phyloP scores from a whole-genome alignment of 1,284 basidiomycete species.

The Omphalotus olearius region DNA sequence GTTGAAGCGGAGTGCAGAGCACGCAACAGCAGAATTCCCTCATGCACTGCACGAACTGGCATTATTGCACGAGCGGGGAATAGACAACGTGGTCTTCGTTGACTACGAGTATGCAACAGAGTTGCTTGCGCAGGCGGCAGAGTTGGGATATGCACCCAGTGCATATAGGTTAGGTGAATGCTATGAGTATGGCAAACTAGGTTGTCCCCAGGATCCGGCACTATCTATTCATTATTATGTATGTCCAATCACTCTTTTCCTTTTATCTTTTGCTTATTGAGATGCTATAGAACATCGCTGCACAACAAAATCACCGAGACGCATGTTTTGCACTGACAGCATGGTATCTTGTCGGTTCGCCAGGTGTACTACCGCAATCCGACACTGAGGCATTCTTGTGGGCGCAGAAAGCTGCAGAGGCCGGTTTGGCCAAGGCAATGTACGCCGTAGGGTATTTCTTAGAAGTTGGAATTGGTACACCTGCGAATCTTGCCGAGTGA shows the following conservation, averaged over 20 bases:
- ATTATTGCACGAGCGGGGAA: conserved; percentile 89
- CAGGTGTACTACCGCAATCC: conserved; percentile 94
- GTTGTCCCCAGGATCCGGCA: conserved; percentile 96
- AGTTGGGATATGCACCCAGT: conserved; percentile 94
- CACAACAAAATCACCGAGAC: conserved; percentile 94
- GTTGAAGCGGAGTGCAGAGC: conserved; percentile 95
- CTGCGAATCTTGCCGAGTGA: conserved; percentile 64
- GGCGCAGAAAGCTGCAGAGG: conserved; percentile 88
- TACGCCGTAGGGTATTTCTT: conserved; percentile 98
- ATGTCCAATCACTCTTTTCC: conserved; percentile 27
- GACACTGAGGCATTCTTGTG: conserved; percentile 97
- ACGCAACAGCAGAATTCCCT: conserved; percentile 92
- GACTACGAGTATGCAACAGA: conserved; percentile 96
- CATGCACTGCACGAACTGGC: conserved; percentile 96
- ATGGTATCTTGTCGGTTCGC: conserved; percentile 98
- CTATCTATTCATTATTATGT: conserved; percentile 99
- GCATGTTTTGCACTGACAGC: conserved; percentile 98
- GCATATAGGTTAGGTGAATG: conserved; percentile 97
- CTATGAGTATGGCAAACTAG: conserved; percentile 99
- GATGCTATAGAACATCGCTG: conserved; percentile 82
- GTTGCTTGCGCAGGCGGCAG: conserved; percentile 90
- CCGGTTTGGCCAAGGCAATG: conserved; percentile 89
- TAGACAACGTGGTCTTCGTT: conserved; percentile 96
- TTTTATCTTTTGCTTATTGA: conserved; percentile 14
- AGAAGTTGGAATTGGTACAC: conserved; percentile 87